Base-by-base conservation (phyloP, 2,329 filamentous ascomycete genomes). In the Aaosphaeria arxii region DNA sequence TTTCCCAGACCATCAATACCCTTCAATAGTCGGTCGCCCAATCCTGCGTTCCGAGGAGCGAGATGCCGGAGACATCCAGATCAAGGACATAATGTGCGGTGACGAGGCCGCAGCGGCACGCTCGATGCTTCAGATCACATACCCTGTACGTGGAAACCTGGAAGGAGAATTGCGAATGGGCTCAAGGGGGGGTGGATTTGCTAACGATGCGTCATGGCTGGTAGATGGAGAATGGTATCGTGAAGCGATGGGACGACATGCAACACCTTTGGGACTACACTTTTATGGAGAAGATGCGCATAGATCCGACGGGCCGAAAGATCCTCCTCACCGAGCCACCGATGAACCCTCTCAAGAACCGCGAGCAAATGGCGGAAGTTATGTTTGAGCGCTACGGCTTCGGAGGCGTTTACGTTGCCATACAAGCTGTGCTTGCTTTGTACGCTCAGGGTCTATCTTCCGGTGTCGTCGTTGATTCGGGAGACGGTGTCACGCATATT, bases 201-300 rank as follows among this genome's bases (percentile, higher is more conserved):
- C 65, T 69, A 62, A 68, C 53, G 50, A 44, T 53, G 50, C 57
- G 53, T 61, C 49, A 51, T 55, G 44, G 48, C 46, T 43, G 43
- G 50, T 72, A 87, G 83, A 99, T 99, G 94, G 94, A 99, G 74
- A 99, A 99, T 72, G 94, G 94, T 64, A 97, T 99, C 65, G 91
- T 99, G 59, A 97, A 96, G 83, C 91, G 91, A 69, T 99, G 94
- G 94, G 94, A 99, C 62, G 94, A 99, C 73, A 99, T 99, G 94
- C 89, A 96, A 78, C 92, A 97, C 70, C 85, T 99, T 47, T 99
- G 94, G 94, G 92, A 99, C 76, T 97, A 95, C 73, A 99, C 94
- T 28, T 99, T 99, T 73, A 87, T 83, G 74, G 92, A 99, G 72
- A 97, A 97, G 83, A 89, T 99, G 83, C 85, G 91, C 73, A 79